Conservation (phyloP, 495 filamentous ascomycete genomes). For the Amorphotheca resinae region DNA sequence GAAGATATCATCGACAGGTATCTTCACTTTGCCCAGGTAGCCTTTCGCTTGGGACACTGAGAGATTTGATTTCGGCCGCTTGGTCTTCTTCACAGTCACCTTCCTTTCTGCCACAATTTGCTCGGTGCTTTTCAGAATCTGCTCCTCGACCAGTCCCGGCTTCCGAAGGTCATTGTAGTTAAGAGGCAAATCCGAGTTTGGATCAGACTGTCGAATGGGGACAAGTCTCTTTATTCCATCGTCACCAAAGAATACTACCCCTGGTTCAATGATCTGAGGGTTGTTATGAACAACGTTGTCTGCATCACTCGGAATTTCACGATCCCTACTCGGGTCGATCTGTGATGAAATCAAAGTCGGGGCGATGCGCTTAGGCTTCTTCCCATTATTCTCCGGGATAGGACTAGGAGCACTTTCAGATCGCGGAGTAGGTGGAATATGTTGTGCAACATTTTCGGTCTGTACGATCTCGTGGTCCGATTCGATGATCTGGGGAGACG, state of each 20-base stretch:
- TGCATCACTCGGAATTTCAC: constrained; percentile 28
- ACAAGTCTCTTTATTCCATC: constrained; percentile 17
- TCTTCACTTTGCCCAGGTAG: constrained; percentile 22
- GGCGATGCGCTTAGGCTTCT: constrained; percentile 31
- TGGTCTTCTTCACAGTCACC: background rate
- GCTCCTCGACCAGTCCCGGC: background rate
- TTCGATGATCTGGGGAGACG: no score
- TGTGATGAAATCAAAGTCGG: constrained; percentile 26
- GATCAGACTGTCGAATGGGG: constrained; percentile 14
- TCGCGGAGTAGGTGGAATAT: background rate
- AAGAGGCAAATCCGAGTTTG: background rate
- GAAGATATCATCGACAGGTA: constrained; percentile 30
- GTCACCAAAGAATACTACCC: constrained; percentile 8
- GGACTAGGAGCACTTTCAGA: background rate
- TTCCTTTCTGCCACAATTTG: background rate
- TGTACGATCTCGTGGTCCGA: background rate
- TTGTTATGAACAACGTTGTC: constrained; percentile 20
- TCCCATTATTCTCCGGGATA: constrained; percentile 3
- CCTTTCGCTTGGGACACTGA: background rate
- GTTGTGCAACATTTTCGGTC: background rate
- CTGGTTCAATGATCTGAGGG: constrained; percentile 8
- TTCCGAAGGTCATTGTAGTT: background rate
- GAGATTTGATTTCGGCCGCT: background rate
- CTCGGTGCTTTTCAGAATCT: background rate
- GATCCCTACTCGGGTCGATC: constrained; percentile 20